A percentile compares a stretch with the other conserved stretches of the same genome.
phyloP scores from a whole-genome alignment of 371 early-diverging fungal species.

The Saksenaea oblongispora region DNA sequence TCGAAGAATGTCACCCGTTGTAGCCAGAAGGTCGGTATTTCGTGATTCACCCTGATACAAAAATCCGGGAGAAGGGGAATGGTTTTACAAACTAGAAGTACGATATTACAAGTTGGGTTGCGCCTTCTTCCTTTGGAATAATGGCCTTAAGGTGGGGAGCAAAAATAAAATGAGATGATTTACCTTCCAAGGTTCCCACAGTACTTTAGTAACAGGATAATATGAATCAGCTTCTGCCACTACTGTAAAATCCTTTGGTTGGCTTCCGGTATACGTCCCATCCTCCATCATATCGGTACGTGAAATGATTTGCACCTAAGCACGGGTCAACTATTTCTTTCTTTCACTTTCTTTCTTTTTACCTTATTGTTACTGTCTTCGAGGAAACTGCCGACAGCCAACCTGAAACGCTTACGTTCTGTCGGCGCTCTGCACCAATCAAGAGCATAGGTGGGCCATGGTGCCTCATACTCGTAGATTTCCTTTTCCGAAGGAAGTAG shows the following conservation, averaged over 20 bases:
- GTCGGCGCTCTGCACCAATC: conserved; percentile 74
- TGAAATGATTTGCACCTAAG: conserved; percentile 37
- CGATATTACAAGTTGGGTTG: conserved; percentile 9
- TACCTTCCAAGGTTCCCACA: conserved; percentile 80
- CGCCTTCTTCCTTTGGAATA: not conserved
- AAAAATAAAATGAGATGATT: conserved; percentile 1
- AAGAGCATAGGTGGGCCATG: conserved; percentile 82
- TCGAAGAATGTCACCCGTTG: conserved; percentile 80
- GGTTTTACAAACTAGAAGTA: conserved; percentile 12
- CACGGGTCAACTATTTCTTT: conserved; percentile 12
- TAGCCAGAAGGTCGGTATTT: conserved; percentile 73
- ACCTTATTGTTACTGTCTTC: conserved; percentile 79
- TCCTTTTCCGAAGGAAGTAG: conserved; percentile 45
- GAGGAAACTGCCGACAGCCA: conserved; percentile 78
- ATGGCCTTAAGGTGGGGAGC: not conserved
- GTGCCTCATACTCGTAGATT: conserved; percentile 74
- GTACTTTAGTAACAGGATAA: conserved; percentile 83
- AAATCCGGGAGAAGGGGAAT: conserved; percentile 5
- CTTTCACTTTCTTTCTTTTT: conserved; percentile 20
- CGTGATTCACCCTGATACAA: conserved; percentile 16
- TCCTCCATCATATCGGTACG: conserved; percentile 39
- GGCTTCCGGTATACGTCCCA: conserved; percentile 20
- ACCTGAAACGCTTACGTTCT: conserved; percentile 60
- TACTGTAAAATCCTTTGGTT: conserved; percentile 60
- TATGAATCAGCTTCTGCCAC: conserved; percentile 72